A percentile compares a stretch with the other conserved stretches of the same genome.
phyloP scores from a whole-genome alignment of 768 basidiomycete genomes.

The Paxillus ammoniavirescens region DNA sequence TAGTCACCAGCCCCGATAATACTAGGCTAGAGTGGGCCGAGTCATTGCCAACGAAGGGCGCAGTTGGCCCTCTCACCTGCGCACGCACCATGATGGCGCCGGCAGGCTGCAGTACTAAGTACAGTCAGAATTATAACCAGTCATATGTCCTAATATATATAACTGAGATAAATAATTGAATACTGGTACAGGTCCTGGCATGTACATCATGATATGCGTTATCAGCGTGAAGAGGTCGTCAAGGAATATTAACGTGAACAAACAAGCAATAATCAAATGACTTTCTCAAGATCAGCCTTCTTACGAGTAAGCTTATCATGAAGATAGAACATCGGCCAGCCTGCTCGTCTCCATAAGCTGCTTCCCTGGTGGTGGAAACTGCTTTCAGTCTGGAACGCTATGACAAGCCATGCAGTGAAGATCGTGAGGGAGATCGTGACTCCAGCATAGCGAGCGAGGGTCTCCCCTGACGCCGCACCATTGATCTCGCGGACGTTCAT shows the following conservation, averaged over 20 bases:
- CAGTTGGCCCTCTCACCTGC: too few species aligned
- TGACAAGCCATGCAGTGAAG: conserved; percentile 51
- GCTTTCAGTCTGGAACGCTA: conserved; percentile 46
- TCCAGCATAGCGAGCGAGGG: conserved; percentile 39
- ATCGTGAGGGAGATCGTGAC: conserved; percentile 46
- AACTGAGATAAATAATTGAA: too few species aligned
- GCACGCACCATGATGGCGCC: too few species aligned
- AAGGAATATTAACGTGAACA: too few species aligned
- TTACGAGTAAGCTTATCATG: neutral
- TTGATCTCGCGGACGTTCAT: conserved; percentile 55
- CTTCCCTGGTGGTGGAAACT: conserved; percentile 16
- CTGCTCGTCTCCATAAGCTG: conserved; percentile 14
- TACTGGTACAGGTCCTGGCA: too few species aligned
- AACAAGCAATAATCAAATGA: too few species aligned
- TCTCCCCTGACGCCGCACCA: conserved; percentile 9
- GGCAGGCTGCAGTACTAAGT: too few species aligned
- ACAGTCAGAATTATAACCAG: conserved; percentile 1
- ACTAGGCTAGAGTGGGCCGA: too few species aligned
- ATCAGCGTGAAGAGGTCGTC: too few species aligned
- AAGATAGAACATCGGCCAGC: conserved; percentile 21
- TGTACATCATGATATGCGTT: too few species aligned
- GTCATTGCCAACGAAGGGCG: too few species aligned
- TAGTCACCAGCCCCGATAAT: too few species aligned
- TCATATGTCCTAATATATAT: neutral
- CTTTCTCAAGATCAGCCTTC: neutral